These are phyloP conservation scores for Hypoxylon intermedium DNA, from an alignment of 495 filamentous ascomycete genomes.

Conservation along the genomic window DNA sequence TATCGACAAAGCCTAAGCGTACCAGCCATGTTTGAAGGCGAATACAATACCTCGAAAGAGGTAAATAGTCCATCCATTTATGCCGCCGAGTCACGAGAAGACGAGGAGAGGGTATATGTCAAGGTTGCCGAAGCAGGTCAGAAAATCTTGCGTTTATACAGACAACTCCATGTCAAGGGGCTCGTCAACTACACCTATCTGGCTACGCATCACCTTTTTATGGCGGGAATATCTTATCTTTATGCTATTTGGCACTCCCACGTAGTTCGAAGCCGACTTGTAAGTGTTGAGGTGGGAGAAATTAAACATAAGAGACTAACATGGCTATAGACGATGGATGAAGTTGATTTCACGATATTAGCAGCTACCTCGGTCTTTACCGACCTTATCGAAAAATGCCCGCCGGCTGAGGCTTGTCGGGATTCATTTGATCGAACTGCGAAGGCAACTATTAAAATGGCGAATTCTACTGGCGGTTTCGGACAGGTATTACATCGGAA, in stretches of 20 bases:
- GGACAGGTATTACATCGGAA: conserved; percentile 53
- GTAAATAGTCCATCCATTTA: conserved; percentile 56
- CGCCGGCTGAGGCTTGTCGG: conserved; percentile 73
- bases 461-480: conserved; percentile 81
- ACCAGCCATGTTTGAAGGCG: conserved; percentile 81
- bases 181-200: conserved; percentile 96
- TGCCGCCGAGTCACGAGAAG: conserved; percentile 68
- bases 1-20: conserved; percentile 91
- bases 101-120: conserved; percentile 88
- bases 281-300: conserved; percentile 52
- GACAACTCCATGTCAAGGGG: conserved; percentile 84
- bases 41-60: conserved; percentile 71
- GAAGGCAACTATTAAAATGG: conserved; percentile 93
- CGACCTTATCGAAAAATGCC: conserved; percentile 60
- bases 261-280: conserved; percentile 80
- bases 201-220: conserved; percentile 96
- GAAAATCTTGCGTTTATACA: conserved; percentile 87
- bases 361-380: conserved; percentile 77
- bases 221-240: conserved; percentile 95
- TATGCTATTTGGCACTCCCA: conserved; percentile 98
- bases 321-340: conserved; percentile 77
- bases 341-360: conserved; percentile 94
- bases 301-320: conserved; percentile 40
- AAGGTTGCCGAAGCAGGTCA: conserved; percentile 95
- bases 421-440: conserved; percentile 96